These are phyloP conservation scores for Plasmodium yoelii DNA, from an alignment of 169 alveolate species.

Conservation along the genomic window DNA sequence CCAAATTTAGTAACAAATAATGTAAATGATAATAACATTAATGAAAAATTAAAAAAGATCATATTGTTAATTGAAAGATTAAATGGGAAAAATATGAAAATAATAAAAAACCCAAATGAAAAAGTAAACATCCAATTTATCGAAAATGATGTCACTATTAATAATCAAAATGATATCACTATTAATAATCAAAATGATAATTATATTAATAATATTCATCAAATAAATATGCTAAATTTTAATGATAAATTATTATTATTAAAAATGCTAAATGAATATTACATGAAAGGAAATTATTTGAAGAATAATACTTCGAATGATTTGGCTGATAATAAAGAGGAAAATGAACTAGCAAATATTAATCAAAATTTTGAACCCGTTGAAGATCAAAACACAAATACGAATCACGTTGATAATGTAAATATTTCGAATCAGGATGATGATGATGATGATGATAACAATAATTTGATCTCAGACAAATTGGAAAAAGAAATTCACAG, in stretches of 20 bases:
- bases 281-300: background rate
- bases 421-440: too few relatives aligned
- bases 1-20: conserved; percentile 1
- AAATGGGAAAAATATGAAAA: conserved; percentile 3
- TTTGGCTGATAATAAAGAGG: background rate
- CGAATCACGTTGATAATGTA: background rate
- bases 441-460: too few relatives aligned
- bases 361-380: background rate
- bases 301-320: background rate
- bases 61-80: conserved; percentile 19
- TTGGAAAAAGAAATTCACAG: too few relatives aligned
- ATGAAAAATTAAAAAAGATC: conserved; percentile 12
- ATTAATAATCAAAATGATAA: background rate
- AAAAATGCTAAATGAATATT: conserved; percentile 19
- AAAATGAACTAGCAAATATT: background rate
- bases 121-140: background rate
- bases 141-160: background rate
- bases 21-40: conserved; percentile 1
- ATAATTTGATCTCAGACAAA: too few relatives aligned
- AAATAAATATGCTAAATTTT: conserved; percentile 1
- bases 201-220: background rate
- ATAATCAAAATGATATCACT: background rate
- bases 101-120: conserved; percentile 5
- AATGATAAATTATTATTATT: conserved; percentile 19
- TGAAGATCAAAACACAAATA: background rate